Conservation (phyloP, 306 rosid species). For the Cucurbita maxima region DNA sequence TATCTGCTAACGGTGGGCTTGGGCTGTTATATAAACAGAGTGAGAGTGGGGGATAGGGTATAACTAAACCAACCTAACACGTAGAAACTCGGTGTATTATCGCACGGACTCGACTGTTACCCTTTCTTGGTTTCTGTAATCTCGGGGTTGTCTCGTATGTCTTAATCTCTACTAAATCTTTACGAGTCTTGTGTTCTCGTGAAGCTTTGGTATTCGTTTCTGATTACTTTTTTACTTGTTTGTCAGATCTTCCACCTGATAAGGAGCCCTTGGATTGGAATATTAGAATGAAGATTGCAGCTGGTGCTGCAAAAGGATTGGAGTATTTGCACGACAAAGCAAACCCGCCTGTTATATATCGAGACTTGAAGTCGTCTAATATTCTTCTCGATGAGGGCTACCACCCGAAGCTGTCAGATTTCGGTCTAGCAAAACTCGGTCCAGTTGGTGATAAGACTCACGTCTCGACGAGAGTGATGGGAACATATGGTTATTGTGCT, state of each 20-base stretch:
- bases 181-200: too few relatives aligned
- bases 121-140: background rate
- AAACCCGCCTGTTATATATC: constrained; percentile 54
- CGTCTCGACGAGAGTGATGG: constrained; percentile 68
- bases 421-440: constrained; percentile 73
- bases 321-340: constrained; percentile 69
- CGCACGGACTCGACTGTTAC: background rate
- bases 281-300: constrained; percentile 78
- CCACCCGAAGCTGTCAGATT: constrained; percentile 69
- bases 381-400: constrained; percentile 60
- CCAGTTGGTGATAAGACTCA: constrained; percentile 71
- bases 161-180: too few relatives aligned
- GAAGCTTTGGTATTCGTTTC: background rate
- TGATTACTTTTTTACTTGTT: background rate
- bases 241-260: constrained; percentile 49
- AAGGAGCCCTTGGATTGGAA: constrained; percentile 74
- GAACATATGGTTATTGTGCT: constrained; percentile 83
- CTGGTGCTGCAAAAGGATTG: constrained; percentile 74
- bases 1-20: too few relatives aligned
- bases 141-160: background rate
- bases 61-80: background rate
- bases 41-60: background rate
- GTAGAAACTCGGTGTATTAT: too few relatives aligned
- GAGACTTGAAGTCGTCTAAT: constrained; percentile 75
- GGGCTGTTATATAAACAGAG: too few relatives aligned